These are phyloP conservation scores for Singerocomus inundabilis DNA, from an alignment of 1,284 basidiomycete species.

Conservation along the genomic window DNA sequence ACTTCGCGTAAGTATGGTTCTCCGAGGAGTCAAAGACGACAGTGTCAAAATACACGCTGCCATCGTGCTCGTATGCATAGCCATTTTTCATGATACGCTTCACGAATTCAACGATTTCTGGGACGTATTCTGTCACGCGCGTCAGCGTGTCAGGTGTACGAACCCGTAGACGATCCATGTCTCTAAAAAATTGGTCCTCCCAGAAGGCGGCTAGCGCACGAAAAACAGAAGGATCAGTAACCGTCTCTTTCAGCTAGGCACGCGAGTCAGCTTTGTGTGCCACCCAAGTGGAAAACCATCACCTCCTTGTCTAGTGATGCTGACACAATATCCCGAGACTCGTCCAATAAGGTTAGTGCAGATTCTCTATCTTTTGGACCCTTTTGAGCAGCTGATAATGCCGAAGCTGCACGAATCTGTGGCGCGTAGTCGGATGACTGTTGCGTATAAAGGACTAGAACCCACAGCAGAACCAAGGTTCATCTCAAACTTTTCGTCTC, in stretches of 20 bases:
- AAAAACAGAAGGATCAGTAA: conserved; percentile 87
- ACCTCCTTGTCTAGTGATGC: conserved; percentile 77
- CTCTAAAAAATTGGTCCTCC: conserved; percentile 90
- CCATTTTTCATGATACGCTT: conserved; percentile 86
- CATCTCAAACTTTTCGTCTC: conserved; percentile 92
- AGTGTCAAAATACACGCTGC: conserved; percentile 96
- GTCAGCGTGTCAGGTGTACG: conserved; percentile 90
- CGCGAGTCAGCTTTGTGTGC: conserved; percentile 7
- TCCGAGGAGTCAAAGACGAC: conserved; percentile 77
- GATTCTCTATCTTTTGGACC: conserved; percentile 43
- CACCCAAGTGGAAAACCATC: conserved; percentile 15
- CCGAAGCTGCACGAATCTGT: conserved; percentile 55
- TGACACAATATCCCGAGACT: conserved; percentile 74
- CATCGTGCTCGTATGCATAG: conserved; percentile 86
- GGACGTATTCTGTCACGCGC: conserved; percentile 95
- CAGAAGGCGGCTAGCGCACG: conserved; percentile 84
- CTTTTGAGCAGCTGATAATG: conserved; percentile 46
- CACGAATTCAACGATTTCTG: conserved; percentile 91
- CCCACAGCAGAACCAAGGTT: conserved; percentile 73
- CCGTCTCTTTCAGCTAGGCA: conserved; percentile 69
- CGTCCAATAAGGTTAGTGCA: conserved; percentile 68
- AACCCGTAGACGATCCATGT: conserved; percentile 89
- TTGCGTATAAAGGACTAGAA: conserved; percentile 15
- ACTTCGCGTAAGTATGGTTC: conserved; percentile 86
- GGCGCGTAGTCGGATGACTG: conserved; percentile 13